Conservation (phyloP, 2,329 filamentous ascomycete genomes). For the Trichoderma harzianum region DNA sequence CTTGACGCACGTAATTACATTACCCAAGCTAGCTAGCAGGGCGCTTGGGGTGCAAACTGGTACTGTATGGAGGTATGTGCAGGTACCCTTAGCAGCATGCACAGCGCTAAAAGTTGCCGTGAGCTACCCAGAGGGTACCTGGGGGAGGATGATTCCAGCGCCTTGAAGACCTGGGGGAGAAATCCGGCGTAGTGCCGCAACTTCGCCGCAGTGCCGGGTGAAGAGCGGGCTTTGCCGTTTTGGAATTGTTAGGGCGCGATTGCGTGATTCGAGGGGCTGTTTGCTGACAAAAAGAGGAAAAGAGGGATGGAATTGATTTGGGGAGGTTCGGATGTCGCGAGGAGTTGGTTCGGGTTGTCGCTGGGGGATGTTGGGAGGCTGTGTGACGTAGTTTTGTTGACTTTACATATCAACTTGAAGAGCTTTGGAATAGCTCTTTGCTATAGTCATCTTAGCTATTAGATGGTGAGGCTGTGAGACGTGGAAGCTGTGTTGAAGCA, state of each 20-base stretch:
- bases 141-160: neutral
- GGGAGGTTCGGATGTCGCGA: neutral
- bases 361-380: neutral
- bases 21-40: neutral
- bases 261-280: neutral
- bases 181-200: neutral
- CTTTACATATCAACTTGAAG: neutral
- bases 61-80: neutral
- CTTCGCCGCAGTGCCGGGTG: neutral
- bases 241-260: neutral
- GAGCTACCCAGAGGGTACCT: neutral
- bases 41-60: too few relatives aligned
- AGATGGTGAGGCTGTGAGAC: neutral
- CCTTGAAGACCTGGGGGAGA: neutral
- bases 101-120: neutral
- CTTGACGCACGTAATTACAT: neutral
- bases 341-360: neutral
- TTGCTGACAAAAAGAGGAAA: constrained; percentile 1
- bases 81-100: neutral
- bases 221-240: neutral
- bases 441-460: neutral
- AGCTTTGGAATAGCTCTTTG: neutral
- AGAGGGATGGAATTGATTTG: neutral
- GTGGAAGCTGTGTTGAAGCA: neutral
- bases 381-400: neutral